Base-by-base conservation (phyloP, 371 early-diverging fungal genomes). In the Funneliformis caledonium region DNA sequence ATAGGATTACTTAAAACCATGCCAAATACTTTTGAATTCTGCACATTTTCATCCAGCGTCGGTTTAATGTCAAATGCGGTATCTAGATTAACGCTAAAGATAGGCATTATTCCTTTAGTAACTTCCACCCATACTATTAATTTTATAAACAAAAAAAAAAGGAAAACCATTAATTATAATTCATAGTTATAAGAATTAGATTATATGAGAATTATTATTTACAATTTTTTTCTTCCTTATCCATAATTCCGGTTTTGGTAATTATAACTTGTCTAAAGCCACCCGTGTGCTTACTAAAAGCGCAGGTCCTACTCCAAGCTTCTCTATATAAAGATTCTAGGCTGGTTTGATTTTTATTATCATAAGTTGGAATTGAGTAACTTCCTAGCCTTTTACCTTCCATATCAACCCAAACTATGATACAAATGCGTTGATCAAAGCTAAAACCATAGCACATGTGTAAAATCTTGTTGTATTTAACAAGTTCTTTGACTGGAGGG, bases 361-460 rank as follows among this genome's bases (percentile, higher is more conserved):
- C 73, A 31, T 33, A 16, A 26, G 73, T 72, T 37, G 70, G 11
- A 50, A 26, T 26, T 33, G 52, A 50, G 22, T 48, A 26, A 52
- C 52, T 50, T 10, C 73, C 73, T 4, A 52, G 26, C n/a, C 52
- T 37, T 16, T 72, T 50, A 7, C 73, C 73, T n/a, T 72, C 45
- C 73, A 52, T 72, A 37, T 72, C 73, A 26, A 72, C 52, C 73
- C 73, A 92, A 0, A 92, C 90, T 22, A 87, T 83, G 1, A 89
- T 81, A 77, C 90, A 82, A 89, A 89, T 91, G 9, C 86, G 87
- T 11, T 86, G 84, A 82, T 92, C 90, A 68, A 90, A 76, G 78
- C 90, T 92, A 60, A 88, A 89, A 1, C 86, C 85, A 42, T 92
- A 92, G 2, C 88, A 89, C 56, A 92, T 81, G 80, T 92, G 92